phyloP scores from a whole-genome alignment of 2,329 filamentous ascomycete genomes.

The Colletotrichum scovillei region DNA sequence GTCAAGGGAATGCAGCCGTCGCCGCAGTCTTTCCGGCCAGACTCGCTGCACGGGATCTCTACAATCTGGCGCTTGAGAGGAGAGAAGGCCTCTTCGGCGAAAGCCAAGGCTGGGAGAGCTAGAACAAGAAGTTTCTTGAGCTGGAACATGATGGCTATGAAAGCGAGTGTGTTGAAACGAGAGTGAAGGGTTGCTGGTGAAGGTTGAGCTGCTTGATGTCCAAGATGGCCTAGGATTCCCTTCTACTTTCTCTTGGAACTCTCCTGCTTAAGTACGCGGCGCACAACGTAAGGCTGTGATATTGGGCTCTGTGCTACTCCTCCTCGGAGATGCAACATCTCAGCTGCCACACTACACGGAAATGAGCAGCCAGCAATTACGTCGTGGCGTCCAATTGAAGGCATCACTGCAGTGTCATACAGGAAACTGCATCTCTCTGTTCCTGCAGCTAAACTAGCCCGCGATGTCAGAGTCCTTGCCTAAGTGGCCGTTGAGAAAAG shows the following conservation, averaged over 20 bases:
- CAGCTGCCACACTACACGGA: background rate
- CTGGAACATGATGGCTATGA: slow-evolving; percentile 40
- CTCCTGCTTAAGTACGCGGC: background rate
- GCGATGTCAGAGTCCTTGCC: background rate
- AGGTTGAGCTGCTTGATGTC: background rate
- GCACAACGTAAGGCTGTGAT: background rate
- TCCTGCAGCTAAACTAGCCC: slow-evolving; percentile 4
- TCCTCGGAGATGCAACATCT: background rate
- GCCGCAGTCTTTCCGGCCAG: slow-evolving; percentile 42
- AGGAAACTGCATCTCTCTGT: background rate
- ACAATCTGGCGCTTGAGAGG: slow-evolving; percentile 39
- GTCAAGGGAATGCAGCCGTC: slow-evolving; percentile 41
- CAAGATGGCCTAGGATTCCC: background rate
- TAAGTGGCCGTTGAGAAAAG: background rate
- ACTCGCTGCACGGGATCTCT: slow-evolving; percentile 39
- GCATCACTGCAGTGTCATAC: background rate
- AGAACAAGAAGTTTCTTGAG: slow-evolving; percentile 40
- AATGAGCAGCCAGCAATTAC: slow-evolving; percentile 1
- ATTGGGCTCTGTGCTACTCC: background rate
- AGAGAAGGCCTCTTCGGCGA: slow-evolving; percentile 36
- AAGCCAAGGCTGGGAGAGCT: slow-evolving; percentile 36
- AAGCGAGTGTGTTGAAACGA: background rate
- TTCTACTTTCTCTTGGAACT: background rate
- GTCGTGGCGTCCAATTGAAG: slow-evolving; percentile 12
- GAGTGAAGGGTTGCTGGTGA: background rate